Base-by-base conservation (phyloP, 163 green algal genomes). In the Volvox carteri region DNA sequence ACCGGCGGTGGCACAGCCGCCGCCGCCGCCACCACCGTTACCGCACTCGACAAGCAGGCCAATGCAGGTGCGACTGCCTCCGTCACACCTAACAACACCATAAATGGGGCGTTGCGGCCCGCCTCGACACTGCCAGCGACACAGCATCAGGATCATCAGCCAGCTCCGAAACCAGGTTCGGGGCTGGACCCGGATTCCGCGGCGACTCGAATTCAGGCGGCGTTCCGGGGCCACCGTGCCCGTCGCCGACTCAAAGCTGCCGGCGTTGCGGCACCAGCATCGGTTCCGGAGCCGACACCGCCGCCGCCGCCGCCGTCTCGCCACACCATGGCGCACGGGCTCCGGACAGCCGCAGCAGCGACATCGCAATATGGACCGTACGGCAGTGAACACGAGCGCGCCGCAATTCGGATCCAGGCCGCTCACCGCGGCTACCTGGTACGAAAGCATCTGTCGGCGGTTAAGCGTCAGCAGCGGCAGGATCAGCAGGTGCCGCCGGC, bases 201-300 rank as follows among this genome's bases (percentile, higher is more conserved):
- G 1, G 81, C 81, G 7, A 88, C 65, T 19, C 35, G 54, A 37
- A 89, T 89, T 37, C 84, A 89, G 52, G 68, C 84, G 12, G 68
- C 70, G 14, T 81, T 76, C 68, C 68, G 84, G 0, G 84, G 84
- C 70, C 81, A 79, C 44, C 65, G 33, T 30, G 35, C 48, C 30
- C 65, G 81, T 2, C 65, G 58, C n/a, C 62, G 23, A 33, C 48
- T 81, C 25, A n/a, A 33, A 6, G 19, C 54, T 5, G 54, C 21
- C n/a, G 77, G 52, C 4, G 74, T n/a, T 4, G 44, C n/a, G 5
- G 42, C 2, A 52, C 19, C 1, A 8, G 39, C 48, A 41, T 46
- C 46, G 4, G 75, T 68, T 76, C 37, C 33, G 67, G 37, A 33
- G 4, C 70, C 39, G 19, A 37, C 18, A 21, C 70, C 30, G 70